Base-by-base conservation (phyloP, 768 basidiomycete genomes). In the Hemileccinum rubropunctum region DNA sequence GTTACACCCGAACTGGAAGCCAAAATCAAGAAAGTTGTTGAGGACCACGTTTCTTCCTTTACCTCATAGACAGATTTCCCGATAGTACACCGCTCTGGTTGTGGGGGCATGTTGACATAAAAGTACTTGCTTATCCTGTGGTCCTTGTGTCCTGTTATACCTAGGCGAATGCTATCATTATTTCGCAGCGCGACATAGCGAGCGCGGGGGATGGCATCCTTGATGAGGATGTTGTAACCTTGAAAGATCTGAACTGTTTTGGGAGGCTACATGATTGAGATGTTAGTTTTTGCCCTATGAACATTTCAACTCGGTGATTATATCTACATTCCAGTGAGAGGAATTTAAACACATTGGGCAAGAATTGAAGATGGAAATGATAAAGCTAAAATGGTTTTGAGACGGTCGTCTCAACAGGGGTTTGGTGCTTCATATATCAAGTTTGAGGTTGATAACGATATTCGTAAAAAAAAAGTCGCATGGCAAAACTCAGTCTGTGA, bases 1-100 rank as follows among this genome's bases (percentile, higher is more conserved):
- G 86, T 98, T 64, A 92, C 91, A 50, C 83, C 87, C 53, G 92
- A 94, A 65, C 80, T 97, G 54, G 95, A 98, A 78, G 81, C 76
- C 39, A 83, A 92, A 81, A 95, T 95, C 72, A 95, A 94, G 89
- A 90, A 87, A 79, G 87, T 85, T 60, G 90, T 93, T 20, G 89
- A 91, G 74, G 88, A 91, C 62, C 90, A 91, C 59, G 91, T 92
- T 57, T 73, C 87, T 52, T 80, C 86, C 42, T 92, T 92, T 76
- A 79, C 82, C 53, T 82, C 80, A 56, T 81, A 81, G 62, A 67
- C 36, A 51, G 39, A 47, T 48, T 59, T 51, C 27, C 48, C 27
- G 42, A 52, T 51, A 51, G 40, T 45, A 52, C 53, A 42, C 21
- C 40, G 53, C 40, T 50, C 37, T 36, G 52, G 59, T n/a, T 54